Conservation (phyloP, 768 basidiomycete species). For the Boletellus ananiceps region DNA sequence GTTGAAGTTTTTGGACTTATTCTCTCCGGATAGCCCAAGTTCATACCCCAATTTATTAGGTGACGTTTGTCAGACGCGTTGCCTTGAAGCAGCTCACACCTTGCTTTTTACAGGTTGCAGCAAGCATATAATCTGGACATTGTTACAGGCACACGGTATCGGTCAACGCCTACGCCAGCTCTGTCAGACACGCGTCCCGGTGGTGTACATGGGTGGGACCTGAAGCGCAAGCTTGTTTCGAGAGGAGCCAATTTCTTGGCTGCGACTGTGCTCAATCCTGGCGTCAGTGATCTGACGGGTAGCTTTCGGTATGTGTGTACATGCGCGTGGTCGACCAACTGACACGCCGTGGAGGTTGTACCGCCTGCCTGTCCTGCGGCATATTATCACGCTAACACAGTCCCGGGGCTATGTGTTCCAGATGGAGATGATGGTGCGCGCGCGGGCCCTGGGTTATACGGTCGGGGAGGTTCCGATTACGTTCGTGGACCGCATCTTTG, state of each 20-base stretch:
- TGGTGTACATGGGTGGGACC: constrained; percentile 90
- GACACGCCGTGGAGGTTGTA: constrained; percentile 52
- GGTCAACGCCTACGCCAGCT: constrained; percentile 54
- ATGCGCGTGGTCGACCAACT: not conserved
- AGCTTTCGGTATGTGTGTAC: constrained; percentile 68
- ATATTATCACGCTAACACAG: constrained; percentile 79
- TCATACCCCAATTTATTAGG: constrained; percentile 91
- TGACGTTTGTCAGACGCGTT: constrained; percentile 23
- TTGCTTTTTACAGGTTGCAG: constrained; percentile 52
- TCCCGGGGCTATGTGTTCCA: constrained; percentile 95
- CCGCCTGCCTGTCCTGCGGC: constrained; percentile 65
- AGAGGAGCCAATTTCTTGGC: constrained; percentile 90
- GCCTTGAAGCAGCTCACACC: constrained; percentile 1
- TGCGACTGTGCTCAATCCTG: constrained; percentile 77
- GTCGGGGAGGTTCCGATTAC: constrained; percentile 93
- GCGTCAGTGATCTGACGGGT: constrained; percentile 87
- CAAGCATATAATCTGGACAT: constrained; percentile 86
- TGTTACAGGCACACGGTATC: constrained; percentile 89
- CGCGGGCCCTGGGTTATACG: constrained; percentile 74
- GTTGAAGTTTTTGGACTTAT: constrained; percentile 1
- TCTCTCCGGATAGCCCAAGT: constrained; percentile 67
- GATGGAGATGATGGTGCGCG: constrained; percentile 98
- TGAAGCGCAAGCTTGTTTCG: constrained; percentile 83
- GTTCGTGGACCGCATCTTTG: constrained; percentile 90
- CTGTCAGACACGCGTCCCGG: constrained; percentile 63